Conservation (phyloP, 495 filamentous ascomycete species). For the Melanomma pulvis-pyrius region DNA sequence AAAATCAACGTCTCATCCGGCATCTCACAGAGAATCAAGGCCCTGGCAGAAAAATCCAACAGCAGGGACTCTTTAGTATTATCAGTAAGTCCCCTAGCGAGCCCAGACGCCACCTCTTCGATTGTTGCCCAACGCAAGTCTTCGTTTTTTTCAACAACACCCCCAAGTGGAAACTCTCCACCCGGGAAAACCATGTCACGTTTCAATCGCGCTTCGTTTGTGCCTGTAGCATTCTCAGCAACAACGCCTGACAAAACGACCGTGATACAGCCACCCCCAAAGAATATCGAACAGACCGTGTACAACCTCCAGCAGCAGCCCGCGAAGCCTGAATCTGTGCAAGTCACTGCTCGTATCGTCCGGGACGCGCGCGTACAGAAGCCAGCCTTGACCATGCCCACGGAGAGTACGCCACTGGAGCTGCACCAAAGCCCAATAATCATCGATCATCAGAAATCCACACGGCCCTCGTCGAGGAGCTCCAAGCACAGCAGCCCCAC, state of each 20-base stretch:
- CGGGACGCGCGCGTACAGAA: slow-evolving; percentile 55
- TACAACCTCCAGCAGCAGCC: slow-evolving; percentile 33
- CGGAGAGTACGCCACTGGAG: slow-evolving; percentile 55
- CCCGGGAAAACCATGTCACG: slow-evolving; percentile 17
- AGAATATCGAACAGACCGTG: slow-evolving; percentile 13
- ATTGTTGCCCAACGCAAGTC: slow-evolving; percentile 40
- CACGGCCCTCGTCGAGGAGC: slow-evolving; percentile 26
- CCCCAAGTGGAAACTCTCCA: slow-evolving; percentile 30
- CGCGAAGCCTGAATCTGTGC: slow-evolving; percentile 63
- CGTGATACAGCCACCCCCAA: slow-evolving; percentile 29
- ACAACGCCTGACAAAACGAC: slow-evolving; percentile 29
- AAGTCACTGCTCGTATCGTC: slow-evolving; percentile 78
- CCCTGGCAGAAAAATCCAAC: slow-evolving; percentile 56
- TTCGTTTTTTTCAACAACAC: slow-evolving; percentile 33
- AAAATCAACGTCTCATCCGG: slow-evolving; percentile 82
- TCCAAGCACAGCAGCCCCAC: slow-evolving; percentile 19
- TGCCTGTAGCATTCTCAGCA: slow-evolving; percentile 19
- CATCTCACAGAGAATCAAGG: slow-evolving; percentile 88
- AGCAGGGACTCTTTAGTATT: slow-evolving; percentile 32
- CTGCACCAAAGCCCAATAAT: slow-evolving; percentile 72
- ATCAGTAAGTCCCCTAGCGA: slow-evolving; percentile 35
- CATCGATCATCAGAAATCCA: slow-evolving; percentile 66
- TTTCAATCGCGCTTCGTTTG: slow-evolving; percentile 33
- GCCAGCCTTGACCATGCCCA: slow-evolving; percentile 45
- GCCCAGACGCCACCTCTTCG: slow-evolving; percentile 32